Conservation (phyloP, 2,329 filamentous ascomycete genomes). For the Stagonosporopsis chrysanthemi region DNA sequence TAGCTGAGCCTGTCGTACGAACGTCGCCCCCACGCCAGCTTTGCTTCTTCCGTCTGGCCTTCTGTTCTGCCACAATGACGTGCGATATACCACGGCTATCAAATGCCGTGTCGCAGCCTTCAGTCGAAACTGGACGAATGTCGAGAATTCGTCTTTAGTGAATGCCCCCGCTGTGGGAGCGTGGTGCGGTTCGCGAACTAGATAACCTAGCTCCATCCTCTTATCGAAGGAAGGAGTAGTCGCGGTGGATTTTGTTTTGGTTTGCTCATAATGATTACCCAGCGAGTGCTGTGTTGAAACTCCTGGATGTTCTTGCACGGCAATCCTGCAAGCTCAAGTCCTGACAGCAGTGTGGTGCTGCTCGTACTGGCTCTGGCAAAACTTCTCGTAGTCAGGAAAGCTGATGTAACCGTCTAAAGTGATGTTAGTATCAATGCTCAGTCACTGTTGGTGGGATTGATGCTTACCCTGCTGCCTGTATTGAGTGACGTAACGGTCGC, state of each 20-base stretch:
- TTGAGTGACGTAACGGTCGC: constrained; percentile 48
- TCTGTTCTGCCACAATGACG: constrained; percentile 1
- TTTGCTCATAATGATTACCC: not conserved
- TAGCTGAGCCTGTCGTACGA: constrained; percentile 25
- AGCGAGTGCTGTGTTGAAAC: constrained; percentile 11
- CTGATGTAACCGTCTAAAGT: constrained; percentile 68
- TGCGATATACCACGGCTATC: constrained; percentile 2
- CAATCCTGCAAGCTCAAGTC: constrained; percentile 34
- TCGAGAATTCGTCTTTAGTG: not conserved
- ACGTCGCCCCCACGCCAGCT: constrained; percentile 22
- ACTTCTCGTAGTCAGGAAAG: constrained; percentile 77
- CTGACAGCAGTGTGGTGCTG: constrained; percentile 42
- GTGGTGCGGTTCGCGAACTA: not conserved
- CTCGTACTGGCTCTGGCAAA: constrained; percentile 53
- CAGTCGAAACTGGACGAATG: not conserved
- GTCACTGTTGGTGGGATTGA: not conserved
- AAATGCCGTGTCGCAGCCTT: not conserved
- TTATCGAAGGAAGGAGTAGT: not conserved
- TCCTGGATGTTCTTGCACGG: not conserved
- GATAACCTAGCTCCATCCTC: not conserved
- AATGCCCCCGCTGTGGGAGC: not conserved
- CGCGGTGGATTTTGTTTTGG: constrained; percentile 1
- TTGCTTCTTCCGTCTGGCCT: constrained; percentile 22
- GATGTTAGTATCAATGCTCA: constrained; percentile 24
- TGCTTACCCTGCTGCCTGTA: constrained; percentile 49